Conservation (phyloP, 2,329 filamentous ascomycete genomes). For the Sphaerulina vaccinii region DNA sequence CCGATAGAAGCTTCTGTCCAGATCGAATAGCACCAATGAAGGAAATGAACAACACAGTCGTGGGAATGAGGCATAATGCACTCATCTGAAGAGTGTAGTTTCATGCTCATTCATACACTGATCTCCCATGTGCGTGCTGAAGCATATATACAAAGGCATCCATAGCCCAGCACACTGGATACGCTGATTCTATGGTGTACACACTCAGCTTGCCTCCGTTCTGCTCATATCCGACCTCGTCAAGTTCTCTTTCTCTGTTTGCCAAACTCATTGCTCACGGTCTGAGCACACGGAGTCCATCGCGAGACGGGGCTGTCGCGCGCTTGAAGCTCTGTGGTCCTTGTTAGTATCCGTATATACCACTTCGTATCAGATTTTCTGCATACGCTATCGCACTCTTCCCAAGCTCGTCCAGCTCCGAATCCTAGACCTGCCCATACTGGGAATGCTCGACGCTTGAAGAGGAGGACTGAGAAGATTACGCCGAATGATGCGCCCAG, state of each 20-base stretch:
- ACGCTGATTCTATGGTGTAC: not conserved
- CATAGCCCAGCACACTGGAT: not conserved
- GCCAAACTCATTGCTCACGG: conserved; percentile 29
- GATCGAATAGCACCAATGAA: not conserved
- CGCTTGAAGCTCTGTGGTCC: conserved; percentile 51
- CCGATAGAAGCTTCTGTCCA: not conserved
- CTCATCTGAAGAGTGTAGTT: not conserved
- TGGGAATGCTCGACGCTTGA: conserved; percentile 97
- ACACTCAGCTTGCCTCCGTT: not conserved
- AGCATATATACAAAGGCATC: not conserved
- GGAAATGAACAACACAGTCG: not conserved
- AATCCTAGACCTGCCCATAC: conserved; percentile 94
- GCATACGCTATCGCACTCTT: conserved; percentile 90
- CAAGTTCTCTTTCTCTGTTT: not conserved
- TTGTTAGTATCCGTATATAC: not conserved
- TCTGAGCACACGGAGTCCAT: conserved; percentile 50
- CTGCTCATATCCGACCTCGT: not conserved
- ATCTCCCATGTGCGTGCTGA: not conserved
- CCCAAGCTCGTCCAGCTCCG: conserved; percentile 92
- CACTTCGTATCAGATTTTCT: too few relatives aligned
- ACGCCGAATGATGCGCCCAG: conserved; percentile 96
- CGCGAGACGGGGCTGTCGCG: conserved; percentile 48
- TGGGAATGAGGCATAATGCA: not conserved
- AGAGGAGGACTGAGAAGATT: conserved; percentile 96
- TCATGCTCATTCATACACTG: not conserved